These are phyloP conservation scores for Aureobasidium sp. DNA, from an alignment of 2,329 filamentous ascomycete species.

Conservation along the genomic window DNA sequence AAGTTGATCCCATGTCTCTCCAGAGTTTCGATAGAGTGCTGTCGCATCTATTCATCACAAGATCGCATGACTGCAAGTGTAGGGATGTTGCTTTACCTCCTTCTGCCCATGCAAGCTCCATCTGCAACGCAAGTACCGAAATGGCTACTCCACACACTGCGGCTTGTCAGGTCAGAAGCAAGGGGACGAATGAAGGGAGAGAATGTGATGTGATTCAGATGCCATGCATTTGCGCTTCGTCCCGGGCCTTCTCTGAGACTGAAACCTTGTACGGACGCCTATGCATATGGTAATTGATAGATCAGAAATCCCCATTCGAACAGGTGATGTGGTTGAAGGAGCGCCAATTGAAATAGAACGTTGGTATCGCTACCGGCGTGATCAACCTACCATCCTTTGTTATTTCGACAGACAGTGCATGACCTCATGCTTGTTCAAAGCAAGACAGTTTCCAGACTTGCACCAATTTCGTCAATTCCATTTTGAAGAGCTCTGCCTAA, in stretches of 20 bases:
- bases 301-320: background rate
- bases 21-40: background rate
- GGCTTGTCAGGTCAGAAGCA: background rate
- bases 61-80: background rate
- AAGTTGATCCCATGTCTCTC: background rate
- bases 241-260: constrained; percentile 13
- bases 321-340: background rate
- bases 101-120: background rate
- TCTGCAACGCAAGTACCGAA: constrained; percentile 1
- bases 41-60: constrained; percentile 3
- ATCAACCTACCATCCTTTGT: background rate
- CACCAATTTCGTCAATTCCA: background rate
- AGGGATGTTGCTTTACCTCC: background rate
- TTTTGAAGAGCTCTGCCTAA: background rate
- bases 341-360: constrained; percentile 1
- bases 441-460: constrained; percentile 9
- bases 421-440: background rate
- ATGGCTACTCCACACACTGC: background rate
- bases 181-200: constrained; percentile 6
- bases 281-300: constrained; percentile 7
- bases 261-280: constrained; percentile 11
- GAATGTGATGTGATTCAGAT: constrained; percentile 15
- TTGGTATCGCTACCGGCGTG: background rate
- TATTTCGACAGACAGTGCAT: background rate
- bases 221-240: constrained; percentile 16